Evolutionary conservation across 2,329 filamentous ascomycete species (phyloP).

Genomic region (Pseudopyrenochaeta lycopersici): DNA sequence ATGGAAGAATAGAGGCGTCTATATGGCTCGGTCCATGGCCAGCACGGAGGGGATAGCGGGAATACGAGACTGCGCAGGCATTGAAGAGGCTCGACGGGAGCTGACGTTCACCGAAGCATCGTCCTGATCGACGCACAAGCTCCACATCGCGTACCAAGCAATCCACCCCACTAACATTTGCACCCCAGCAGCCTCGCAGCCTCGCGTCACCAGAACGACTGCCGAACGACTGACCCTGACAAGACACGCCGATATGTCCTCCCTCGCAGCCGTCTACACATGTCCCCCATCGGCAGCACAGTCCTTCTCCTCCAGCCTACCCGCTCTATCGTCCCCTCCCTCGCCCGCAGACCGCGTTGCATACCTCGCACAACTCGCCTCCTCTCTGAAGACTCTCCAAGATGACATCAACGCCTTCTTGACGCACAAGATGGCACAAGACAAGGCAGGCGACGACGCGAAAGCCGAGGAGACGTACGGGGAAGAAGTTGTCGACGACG

Average conservation of each 20-base stretch:
- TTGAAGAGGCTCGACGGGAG: background rate
- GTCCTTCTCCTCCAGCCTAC: constrained; percentile 33
- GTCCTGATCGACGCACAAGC: constrained; percentile 11
- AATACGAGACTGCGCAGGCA: constrained; percentile 6
- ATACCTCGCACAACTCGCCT: constrained; percentile 68
- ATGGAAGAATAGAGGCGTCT: background rate
- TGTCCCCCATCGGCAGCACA: constrained; percentile 54
- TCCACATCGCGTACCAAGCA: background rate
- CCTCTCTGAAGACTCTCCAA: constrained; percentile 68
- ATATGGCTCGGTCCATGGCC: constrained; percentile 26
- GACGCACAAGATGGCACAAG: constrained; percentile 77
- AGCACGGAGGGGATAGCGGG: constrained; percentile 24
- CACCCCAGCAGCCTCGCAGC: background rate
- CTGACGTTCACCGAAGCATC: constrained; percentile 9
- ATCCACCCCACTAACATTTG: background rate
- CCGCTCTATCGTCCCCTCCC: constrained; percentile 24
- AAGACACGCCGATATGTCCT: constrained; percentile 26
- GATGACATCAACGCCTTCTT: constrained; percentile 74
- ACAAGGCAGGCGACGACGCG: constrained; percentile 61
- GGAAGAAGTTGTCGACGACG: constrained; percentile 78
- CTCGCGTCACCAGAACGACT: no score
- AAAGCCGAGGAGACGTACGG: constrained; percentile 79
- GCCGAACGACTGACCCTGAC: background rate
- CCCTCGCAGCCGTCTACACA: constrained; percentile 63
- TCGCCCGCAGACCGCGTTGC: constrained; percentile 62